phyloP scores from a whole-genome alignment of 768 basidiomycete species.

The Leucocoprinus birnbaumii region DNA sequence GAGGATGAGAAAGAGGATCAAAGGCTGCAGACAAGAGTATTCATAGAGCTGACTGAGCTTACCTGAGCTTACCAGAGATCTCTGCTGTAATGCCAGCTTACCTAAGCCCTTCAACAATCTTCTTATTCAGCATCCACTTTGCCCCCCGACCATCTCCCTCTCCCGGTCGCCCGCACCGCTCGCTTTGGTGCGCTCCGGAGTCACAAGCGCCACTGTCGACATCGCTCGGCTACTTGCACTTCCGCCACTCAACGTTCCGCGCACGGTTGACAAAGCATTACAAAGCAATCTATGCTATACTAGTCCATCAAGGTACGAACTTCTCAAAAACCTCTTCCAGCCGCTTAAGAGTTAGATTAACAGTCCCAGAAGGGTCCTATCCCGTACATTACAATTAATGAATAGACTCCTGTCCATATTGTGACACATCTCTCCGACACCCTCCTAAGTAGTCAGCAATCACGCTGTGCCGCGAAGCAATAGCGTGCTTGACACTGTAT shows the following conservation, averaged over 20 bases:
- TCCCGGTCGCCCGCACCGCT: background rate
- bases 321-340: too few relatives aligned
- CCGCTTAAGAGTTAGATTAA: too few relatives aligned
- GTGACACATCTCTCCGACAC: too few relatives aligned
- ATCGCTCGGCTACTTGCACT: too few relatives aligned
- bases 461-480: too few relatives aligned
- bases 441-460: too few relatives aligned
- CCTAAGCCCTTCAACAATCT: background rate
- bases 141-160: background rate
- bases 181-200: background rate
- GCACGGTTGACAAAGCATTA: background rate
- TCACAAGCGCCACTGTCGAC: too few relatives aligned
- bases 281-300: background rate
- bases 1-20: constrained; percentile 25
- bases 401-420: too few relatives aligned
- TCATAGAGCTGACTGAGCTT: constrained; percentile 27
- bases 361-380: background rate
- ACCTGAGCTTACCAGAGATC: constrained; percentile 5
- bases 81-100: background rate
- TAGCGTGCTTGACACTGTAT: background rate
- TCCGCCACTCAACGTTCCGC: too few relatives aligned
- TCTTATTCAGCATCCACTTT: background rate
- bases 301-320: too few relatives aligned
- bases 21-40: constrained; percentile 14
- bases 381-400: background rate